Conservation (phyloP, 768 basidiomycete genomes). For the Suillus plorans region DNA sequence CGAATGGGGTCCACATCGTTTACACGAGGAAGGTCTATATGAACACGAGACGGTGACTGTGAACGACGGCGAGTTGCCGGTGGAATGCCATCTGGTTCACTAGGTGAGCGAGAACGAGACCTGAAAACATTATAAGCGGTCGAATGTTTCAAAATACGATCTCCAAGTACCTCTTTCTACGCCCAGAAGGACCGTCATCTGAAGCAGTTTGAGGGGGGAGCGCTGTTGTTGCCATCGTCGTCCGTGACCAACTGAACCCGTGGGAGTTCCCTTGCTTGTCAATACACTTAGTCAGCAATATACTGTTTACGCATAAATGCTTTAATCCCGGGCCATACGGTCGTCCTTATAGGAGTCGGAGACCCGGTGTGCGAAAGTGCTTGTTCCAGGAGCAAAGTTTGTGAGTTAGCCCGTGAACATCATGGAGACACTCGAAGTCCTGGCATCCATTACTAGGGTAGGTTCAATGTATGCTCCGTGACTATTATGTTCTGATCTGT, state of each 20-base stretch:
- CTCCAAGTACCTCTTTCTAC: constrained; percentile 42
- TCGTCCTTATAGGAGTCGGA: too few species aligned
- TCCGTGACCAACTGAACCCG: not conserved
- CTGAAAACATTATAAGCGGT: constrained; percentile 26
- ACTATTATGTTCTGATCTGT: constrained; percentile 9
- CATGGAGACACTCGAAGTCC: constrained; percentile 53
- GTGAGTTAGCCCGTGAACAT: not conserved
- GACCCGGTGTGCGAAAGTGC: not conserved
- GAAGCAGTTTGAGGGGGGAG: constrained; percentile 26
- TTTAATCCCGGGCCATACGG: too few species aligned
- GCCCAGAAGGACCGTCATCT: constrained; percentile 40
- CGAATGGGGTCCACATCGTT: constrained; percentile 77
- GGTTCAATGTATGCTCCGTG: constrained; percentile 11
- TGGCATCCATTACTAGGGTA: constrained; percentile 58
- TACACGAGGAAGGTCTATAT: constrained; percentile 48
- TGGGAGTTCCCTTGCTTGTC: not conserved
- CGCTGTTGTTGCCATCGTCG: constrained; percentile 44
- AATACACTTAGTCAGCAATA: not conserved
- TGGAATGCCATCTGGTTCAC: constrained; percentile 33
- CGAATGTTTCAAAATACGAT: not conserved
- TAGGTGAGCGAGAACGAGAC: constrained; percentile 48
- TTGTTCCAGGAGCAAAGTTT: not conserved
- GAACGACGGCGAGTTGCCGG: constrained; percentile 43
- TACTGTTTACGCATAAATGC: too few species aligned
- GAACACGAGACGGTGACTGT: constrained; percentile 29